Evolutionary conservation across 2,329 filamentous ascomycete genomes (phyloP).

Genomic region (Aspergillus sp.): DNA sequence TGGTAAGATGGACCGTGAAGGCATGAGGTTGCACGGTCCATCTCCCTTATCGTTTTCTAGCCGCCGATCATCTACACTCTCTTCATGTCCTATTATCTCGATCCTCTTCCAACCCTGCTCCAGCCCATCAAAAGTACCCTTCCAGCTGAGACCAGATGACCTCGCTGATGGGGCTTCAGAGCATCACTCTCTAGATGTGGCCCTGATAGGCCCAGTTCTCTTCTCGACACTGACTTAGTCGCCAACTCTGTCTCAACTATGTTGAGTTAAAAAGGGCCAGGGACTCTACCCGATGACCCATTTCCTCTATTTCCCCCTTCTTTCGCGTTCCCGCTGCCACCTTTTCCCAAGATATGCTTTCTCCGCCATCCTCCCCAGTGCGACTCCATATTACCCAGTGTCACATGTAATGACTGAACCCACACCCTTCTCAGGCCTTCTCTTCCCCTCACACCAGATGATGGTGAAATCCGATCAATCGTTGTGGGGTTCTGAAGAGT

Average conservation of each 20-base stretch:
- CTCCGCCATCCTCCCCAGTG: background rate
- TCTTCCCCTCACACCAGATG: background rate
- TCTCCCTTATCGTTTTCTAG: slow-evolving; percentile 8
- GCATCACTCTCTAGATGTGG: background rate
- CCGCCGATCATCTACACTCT: slow-evolving; percentile 9
- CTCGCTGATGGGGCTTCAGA: slow-evolving; percentile 5
- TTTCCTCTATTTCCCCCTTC: background rate
- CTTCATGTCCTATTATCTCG: background rate
- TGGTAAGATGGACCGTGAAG: background rate
- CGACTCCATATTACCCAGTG: slow-evolving; percentile 8
- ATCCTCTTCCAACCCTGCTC: background rate
- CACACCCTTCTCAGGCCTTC: background rate
- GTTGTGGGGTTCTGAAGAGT: background rate
- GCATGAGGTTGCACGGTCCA: slow-evolving; percentile 16
- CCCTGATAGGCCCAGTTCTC: slow-evolving; percentile 4
- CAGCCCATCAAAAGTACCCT: slow-evolving; percentile 6
- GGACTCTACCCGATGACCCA: background rate
- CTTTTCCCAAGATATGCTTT: background rate
- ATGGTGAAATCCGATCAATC: slow-evolving; percentile 1
- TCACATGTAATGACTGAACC: slow-evolving; percentile 11
- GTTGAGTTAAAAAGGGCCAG: background rate
- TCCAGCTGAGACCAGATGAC: slow-evolving; percentile 7
- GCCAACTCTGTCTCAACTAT: slow-evolving; percentile 5
- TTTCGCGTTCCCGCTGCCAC: background rate
- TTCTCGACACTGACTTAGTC: background rate